Evolutionary conservation across 345 rosid genomes (phyloP), one percentile per base, ranked within the genome.

Genomic region (sweet orange (Citrus sinensis)): DNA sequence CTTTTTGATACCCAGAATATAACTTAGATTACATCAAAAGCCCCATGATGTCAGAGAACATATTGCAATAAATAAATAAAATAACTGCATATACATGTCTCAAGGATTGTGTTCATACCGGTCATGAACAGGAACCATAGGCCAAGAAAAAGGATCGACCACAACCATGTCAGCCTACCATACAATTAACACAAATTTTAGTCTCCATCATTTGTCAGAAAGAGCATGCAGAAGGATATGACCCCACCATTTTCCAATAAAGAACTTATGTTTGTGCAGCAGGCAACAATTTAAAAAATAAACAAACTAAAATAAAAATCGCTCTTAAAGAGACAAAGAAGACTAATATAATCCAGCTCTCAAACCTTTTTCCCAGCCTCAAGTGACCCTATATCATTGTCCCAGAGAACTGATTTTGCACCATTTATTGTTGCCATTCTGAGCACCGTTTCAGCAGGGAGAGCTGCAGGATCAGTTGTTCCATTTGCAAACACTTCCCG

Each of bases 351-450:
- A 11, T 40, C 63, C n/a, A 54, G 40, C 5, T 16, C 51, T 71
- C 89, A 8, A 35, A 90, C 95, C 93, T 88, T 92, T 81, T 88
- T 88, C 68, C 88, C 91, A 73, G 80, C 82, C 83, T 88, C 95
- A 80, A 92, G 89, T 4, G 92, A 90, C 69, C 95, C 93, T 56
- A 92, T 88, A 81, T 92, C 95, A 74, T 87, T 69, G 76, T 92
- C 92, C 93, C 93, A 90, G 10, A 90, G 90, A 34, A 92, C 87
- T 58, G 95, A 80, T 81, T 85, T 92, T 37, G 95, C 93, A 73
- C 91, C 92, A 82, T 92, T 87, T 78, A 88, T 72, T 61, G 95
- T 88, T 3, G 81, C 90, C 93, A 88, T 90, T 80, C 73, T 84
- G 54, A 91, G 88, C 73, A 87, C 74, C 58, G 87, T 85, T 84